Conservation (phyloP, 257 asterid genomes). For the Fraxinus americana region DNA sequence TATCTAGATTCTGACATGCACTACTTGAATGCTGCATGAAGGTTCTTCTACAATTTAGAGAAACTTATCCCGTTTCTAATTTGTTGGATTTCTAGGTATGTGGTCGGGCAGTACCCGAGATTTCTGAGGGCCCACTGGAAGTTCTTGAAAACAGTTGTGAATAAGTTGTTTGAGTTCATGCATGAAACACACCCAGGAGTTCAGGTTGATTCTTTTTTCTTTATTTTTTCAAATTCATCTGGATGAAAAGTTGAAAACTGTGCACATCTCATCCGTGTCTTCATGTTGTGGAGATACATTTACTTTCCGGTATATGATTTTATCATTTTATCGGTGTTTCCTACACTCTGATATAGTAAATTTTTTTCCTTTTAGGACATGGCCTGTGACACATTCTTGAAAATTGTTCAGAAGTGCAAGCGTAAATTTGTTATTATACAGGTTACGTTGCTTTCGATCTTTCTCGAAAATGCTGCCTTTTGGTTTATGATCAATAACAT, state of each 20-base stretch:
- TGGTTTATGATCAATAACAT: not conserved
- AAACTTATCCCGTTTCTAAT: not conserved
- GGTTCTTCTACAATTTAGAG: not conserved
- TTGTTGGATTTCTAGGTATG: constrained; percentile 68
- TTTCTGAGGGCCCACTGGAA: constrained; percentile 99
- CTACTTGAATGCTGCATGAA: constrained; percentile 11
- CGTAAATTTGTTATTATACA: constrained; percentile 90
- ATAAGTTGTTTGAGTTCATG: constrained; percentile 98
- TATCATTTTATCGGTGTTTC: not conserved
- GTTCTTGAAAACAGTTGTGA: constrained; percentile 97
- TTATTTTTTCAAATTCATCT: constrained; percentile 7
- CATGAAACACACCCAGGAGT: constrained; percentile 99
- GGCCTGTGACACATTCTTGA: constrained; percentile 98
- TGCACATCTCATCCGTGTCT: not conserved
- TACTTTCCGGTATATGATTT: not conserved
- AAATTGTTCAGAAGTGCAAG: constrained; percentile 98
- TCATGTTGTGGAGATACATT: constrained; percentile 1
- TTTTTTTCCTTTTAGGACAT: constrained; percentile 64
- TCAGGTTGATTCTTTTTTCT: constrained; percentile 58
- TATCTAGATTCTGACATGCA: not conserved
- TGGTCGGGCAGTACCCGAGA: constrained; percentile 98
- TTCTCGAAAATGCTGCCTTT: constrained; percentile 2
- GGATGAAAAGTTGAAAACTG: not conserved
- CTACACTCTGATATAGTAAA: constrained; percentile 8
- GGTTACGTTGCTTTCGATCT: constrained; percentile 45